Evolutionary conservation across 2,329 filamentous ascomycete genomes (phyloP).

Genomic region (Xylariales sp.): DNA sequence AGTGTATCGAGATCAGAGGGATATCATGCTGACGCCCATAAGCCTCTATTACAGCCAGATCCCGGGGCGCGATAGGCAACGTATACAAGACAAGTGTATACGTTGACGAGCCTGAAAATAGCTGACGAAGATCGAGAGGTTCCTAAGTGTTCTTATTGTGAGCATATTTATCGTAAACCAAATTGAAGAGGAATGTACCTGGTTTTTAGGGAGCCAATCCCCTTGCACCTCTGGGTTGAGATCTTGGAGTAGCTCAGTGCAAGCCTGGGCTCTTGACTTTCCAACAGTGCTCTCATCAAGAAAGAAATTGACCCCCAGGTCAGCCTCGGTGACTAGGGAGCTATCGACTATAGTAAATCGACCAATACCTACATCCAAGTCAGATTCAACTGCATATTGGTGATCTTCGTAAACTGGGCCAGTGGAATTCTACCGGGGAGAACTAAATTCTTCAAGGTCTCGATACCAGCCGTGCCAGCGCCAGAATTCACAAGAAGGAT

Average conservation of each 20-base stretch:
- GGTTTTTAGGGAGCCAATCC: slow-evolving; percentile 54
- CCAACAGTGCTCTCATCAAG: slow-evolving; percentile 76
- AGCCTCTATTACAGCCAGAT: slow-evolving; percentile 38
- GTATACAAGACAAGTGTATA: slow-evolving; percentile 55
- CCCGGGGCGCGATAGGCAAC: slow-evolving; percentile 40
- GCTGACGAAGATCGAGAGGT: slow-evolving; percentile 29
- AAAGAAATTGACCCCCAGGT: slow-evolving; percentile 97
- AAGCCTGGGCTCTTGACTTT: slow-evolving; percentile 72
- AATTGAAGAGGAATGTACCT: slow-evolving; percentile 31
- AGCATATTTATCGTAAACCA: too few species aligned
- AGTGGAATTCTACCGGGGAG: slow-evolving; percentile 59
- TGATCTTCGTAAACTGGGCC: too few species aligned
- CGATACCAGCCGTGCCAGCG: slow-evolving; percentile 80
- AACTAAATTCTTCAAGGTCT: slow-evolving; percentile 95
- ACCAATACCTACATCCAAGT: slow-evolving; percentile 63
- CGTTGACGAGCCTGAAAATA: slow-evolving; percentile 34
- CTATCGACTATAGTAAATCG: slow-evolving; percentile 88
- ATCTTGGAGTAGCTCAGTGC: slow-evolving; percentile 73
- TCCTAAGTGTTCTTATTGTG: slow-evolving; percentile 20
- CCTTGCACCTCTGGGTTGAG: slow-evolving; percentile 91
- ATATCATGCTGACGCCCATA: slow-evolving; percentile 55
- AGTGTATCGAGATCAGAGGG: slow-evolving; percentile 79
- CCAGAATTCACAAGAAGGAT: slow-evolving; percentile 89
- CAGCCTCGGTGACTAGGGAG: slow-evolving; percentile 68
- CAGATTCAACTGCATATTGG: too few species aligned